Evolutionary conservation across 352 stramenopile genomes (phyloP).

Genomic region (Saprolegnia parasitica): DNA sequence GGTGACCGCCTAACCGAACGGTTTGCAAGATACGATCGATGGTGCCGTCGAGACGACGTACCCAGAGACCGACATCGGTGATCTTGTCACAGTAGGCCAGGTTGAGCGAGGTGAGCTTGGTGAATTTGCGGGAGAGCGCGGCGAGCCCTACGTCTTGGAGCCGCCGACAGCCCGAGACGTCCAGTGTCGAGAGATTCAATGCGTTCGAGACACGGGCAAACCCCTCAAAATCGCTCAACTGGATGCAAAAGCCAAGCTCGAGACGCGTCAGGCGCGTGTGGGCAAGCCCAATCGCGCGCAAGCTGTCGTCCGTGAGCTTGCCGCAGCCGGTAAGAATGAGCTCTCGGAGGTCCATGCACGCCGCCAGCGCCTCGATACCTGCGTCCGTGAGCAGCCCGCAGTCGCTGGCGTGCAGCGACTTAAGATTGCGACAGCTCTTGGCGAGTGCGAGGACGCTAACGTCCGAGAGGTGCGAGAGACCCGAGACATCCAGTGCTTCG

Average conservation of each 20-base stretch:
- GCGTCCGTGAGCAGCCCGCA: conserved; percentile 76
- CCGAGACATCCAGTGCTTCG: conserved; percentile 71
- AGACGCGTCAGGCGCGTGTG: conserved; percentile 30
- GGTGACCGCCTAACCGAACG: conserved; percentile 39
- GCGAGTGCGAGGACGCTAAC: conserved; percentile 40
- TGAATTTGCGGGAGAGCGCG: conserved; percentile 55
- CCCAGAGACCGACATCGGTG: conserved; percentile 61
- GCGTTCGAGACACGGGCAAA: conserved; percentile 34
- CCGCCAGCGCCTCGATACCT: conserved; percentile 64
- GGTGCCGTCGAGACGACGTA: no score
- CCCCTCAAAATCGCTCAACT: conserved; percentile 26
- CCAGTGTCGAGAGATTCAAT: conserved; percentile 52
- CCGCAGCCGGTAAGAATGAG: conserved; percentile 35
- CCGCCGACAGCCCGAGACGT: conserved; percentile 72
- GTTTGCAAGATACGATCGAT: not conserved
- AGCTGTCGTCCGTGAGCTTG: conserved; percentile 34
- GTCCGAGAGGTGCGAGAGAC: conserved; percentile 64
- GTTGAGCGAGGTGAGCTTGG: conserved; percentile 64
- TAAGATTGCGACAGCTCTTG: conserved; percentile 50
- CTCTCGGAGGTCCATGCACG: conserved; percentile 51
- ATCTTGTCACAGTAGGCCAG: conserved; percentile 76
- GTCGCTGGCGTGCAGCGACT: conserved; percentile 42
- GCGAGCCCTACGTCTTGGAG: conserved; percentile 75
- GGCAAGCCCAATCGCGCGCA: conserved; percentile 17
- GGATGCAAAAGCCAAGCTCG: conserved; percentile 32